Percentiles rank a stretch among this genome's conserved stretches.
These are phyloP conservation scores for Diaporthe ampelina DNA, from an alignment of 2,329 filamentous ascomycete genomes.

Conservation along the genomic window DNA sequence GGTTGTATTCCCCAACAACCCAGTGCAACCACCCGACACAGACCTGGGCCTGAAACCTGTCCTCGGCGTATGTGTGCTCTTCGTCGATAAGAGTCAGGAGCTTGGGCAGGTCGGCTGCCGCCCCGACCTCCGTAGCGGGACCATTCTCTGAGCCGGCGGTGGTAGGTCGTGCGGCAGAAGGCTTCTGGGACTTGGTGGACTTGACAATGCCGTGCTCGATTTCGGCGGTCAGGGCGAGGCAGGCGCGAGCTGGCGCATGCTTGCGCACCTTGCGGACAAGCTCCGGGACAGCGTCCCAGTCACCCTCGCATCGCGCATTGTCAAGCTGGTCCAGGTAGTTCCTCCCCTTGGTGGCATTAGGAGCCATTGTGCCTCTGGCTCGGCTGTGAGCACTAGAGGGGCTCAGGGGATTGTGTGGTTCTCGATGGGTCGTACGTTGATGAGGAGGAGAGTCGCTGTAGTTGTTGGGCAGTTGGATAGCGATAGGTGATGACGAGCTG, in stretches of 20 bases:
- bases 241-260: conserved; percentile 87
- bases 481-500: conserved; percentile 16
- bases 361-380: conserved; percentile 41
- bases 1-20: conserved; percentile 76
- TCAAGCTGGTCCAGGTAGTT: conserved; percentile 88
- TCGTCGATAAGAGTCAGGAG: conserved; percentile 70
- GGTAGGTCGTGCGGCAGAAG: conserved; percentile 52
- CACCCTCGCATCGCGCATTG: conserved; percentile 86
- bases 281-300: conserved; percentile 89
- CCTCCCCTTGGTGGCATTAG: conserved; percentile 77
- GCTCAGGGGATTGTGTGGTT: conserved; percentile 12
- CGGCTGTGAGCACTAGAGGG: conserved; percentile 1
- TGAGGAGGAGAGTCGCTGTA: conserved; percentile 5
- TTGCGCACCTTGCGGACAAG: conserved; percentile 94
- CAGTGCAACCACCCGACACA: conserved; percentile 90
- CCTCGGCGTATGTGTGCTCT: conserved; percentile 67
- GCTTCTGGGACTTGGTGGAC: conserved; percentile 59
- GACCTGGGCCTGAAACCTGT: conserved; percentile 83
- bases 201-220: conserved; percentile 76
- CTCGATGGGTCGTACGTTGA: conserved; percentile 3
- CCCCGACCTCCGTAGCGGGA: conserved; percentile 60
- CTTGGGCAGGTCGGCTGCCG: conserved; percentile 61
- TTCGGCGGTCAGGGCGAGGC: conserved; percentile 79
- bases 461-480: conserved; percentile 1
- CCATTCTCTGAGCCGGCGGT: conserved; percentile 55